Evolutionary conservation across 176 grass and related monocot species (phyloP).

Genomic region (Rhipidocladum racemiflorum): DNA sequence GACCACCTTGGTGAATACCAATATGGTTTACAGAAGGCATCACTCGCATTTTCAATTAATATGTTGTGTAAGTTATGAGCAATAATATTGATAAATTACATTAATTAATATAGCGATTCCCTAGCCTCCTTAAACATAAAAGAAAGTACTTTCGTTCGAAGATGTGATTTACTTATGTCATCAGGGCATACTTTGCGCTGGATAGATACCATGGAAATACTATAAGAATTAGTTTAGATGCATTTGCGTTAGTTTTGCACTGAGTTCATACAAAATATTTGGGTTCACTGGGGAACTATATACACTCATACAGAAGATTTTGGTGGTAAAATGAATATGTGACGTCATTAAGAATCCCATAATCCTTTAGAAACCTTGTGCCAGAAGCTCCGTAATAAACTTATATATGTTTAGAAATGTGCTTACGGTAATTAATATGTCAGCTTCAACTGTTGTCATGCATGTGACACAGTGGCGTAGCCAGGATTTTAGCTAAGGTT

Average conservation of each 20-base stretch:
- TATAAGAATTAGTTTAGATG: neutral
- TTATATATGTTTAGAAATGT: too few relatives aligned
- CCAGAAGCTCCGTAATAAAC: too few relatives aligned
- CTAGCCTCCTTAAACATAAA: slow-evolving; percentile 6
- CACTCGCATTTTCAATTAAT: neutral
- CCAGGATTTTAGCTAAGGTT: too few relatives aligned
- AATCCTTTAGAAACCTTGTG: too few relatives aligned
- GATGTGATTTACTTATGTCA: neutral
- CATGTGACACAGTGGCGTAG: too few relatives aligned
- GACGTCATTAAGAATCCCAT: too few relatives aligned
- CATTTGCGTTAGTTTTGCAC: neutral
- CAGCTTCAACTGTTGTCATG: too few relatives aligned
- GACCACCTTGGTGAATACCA: neutral
- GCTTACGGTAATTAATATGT: too few relatives aligned
- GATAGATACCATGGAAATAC: neutral
- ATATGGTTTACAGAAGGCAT: neutral
- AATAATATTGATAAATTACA: neutral
- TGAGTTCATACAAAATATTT: neutral
- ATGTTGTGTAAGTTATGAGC: neutral
- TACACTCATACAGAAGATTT: neutral
- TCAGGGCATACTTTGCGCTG: neutral
- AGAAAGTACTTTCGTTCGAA: neutral
- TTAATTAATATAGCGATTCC: neutral
- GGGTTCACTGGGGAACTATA: neutral
- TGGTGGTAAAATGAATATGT: neutral